A percentile compares a stretch with the other conserved stretches of the same genome.
Conservation (phyloP, 2,329 filamentous ascomycete species). For the Venturiaceae sp. region DNA sequence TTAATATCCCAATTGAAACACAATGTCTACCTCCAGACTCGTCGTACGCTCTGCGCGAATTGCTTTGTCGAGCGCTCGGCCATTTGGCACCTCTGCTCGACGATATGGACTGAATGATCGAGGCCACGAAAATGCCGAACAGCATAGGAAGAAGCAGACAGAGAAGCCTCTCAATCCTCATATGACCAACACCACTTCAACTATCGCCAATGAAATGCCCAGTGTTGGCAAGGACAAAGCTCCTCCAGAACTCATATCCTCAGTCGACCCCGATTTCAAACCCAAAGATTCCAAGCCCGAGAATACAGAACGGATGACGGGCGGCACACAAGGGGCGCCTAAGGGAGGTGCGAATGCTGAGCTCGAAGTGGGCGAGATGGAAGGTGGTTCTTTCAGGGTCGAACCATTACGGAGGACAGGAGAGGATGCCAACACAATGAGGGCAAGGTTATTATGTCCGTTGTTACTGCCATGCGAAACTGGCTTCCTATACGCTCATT, state of each 20-base stretch:
- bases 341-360: constrained; percentile 47
- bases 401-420: constrained; percentile 79
- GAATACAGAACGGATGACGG: constrained; percentile 56
- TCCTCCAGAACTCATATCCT: constrained; percentile 51
- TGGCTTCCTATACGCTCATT: constrained; percentile 5
- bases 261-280: constrained; percentile 44
- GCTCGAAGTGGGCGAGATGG: constrained; percentile 74
- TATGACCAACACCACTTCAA: constrained; percentile 55
- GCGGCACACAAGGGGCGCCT: constrained; percentile 47
- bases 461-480: constrained; percentile 14
- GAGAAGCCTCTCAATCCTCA: constrained; percentile 51
- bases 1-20: no score
- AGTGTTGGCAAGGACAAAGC: constrained; percentile 45
- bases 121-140: constrained; percentile 41
- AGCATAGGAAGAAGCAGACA: constrained; percentile 46
- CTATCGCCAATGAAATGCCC: constrained; percentile 53
- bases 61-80: neutral
- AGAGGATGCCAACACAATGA: constrained; percentile 77
- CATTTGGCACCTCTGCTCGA: neutral
- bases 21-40: constrained; percentile 3
- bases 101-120: constrained; percentile 33
- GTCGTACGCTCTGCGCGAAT: constrained; percentile 1
- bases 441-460: constrained; percentile 70
- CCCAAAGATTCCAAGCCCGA: constrained; percentile 52
- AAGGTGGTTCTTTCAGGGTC: constrained; percentile 76